Base-by-base conservation (phyloP, 495 filamentous ascomycete species). In the Ascodesmis nigricans region DNA sequence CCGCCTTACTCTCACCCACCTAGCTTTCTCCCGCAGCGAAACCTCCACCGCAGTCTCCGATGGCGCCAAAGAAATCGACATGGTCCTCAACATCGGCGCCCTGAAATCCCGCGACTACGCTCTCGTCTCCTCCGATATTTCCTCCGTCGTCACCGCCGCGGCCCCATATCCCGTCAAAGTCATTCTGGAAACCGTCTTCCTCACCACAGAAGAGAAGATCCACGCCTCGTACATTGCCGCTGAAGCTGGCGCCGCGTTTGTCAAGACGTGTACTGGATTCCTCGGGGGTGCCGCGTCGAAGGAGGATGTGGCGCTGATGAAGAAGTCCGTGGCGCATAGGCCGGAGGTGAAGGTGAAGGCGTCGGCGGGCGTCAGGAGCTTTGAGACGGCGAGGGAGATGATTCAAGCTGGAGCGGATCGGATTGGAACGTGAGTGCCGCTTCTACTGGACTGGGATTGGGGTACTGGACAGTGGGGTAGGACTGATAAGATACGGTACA, bases 191-290 rank as follows among this genome's bases (percentile, higher is more conserved):
- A 71, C 71, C 4, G 64, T 63, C 1, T 59, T 69, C 42, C 58
- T 78, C 10, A 52, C 58, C 4, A 47, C 43, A 9, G 49, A 61
- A 9, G 56, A 74, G 48, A 62, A 75, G 39, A 60, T 75, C 29
- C 67, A 68, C 7, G 71, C 61, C 7, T 64, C 63, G 19, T 53
- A 62, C n/a, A 58, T 75, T 26, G 58, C 60, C 1, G 63, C 64
- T 14, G 57, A 64, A 33, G 72, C 73, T 17, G 63, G 61, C 4
- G 73, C 65, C 22, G 64, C 71, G 40, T 77, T 63, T 35, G 63
- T 78, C 29, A 78, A 78, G 55, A 77, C 73, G 7, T 71, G 67
- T 31, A 76, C 73, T 3, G 73, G 73, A 2, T 75, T 75, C 52
- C 59, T 60, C 39, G 73, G 71, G 3, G 55, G 55, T 10, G 69